Evolutionary conservation across 139 green algal species (phyloP), one percentile per base, ranked within the genome.

Genomic region (Chlorella ohadii): DNA sequence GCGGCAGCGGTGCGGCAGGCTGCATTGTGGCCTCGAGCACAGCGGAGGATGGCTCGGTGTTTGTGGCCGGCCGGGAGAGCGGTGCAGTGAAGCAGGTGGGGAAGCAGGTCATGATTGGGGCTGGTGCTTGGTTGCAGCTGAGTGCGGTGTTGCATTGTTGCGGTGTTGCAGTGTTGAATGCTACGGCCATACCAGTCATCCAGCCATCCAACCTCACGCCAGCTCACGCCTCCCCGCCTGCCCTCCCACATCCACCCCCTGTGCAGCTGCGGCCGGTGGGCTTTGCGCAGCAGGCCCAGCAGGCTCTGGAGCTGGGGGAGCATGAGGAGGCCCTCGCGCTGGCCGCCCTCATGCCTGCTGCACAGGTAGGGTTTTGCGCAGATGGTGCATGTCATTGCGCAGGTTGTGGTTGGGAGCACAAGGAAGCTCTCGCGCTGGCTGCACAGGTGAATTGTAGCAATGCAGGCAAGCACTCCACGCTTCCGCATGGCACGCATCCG

Each of bases 261-360:
- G 27, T 44, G 59, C 76, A 72, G 76, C 76, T 81, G 34, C 51
- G 75, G 6, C 76, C 59, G 23, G 76, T 82, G 33, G 38, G 59
- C 59, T 82, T 82, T 72, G 59, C 38, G 57, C 39, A 19, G 65
- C 93, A 97, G 84, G 92, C 95, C 0, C 33, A 68, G 66, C 83
- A 88, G 70, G 86, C 97, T 70, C 92, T 93, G 6, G 74, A 72
- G 28, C 33, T 80, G 7, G 90, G 89, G 0, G 91, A 95, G 56
- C 95, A 93, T 78, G 65, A 87, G 38, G 94, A 94, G 73, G 94
- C 93, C 1, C 87, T 97, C 39, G 85, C 88, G 12, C 76, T 98
- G 59, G 85, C 83, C 9, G 84, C 83, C 20, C 66, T 91, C 1
- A 59, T 59, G 51, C 51, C 51, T 59, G 9, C 51, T 2, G 51